A percentile compares a stretch with the other conserved stretches of the same genome.
These are phyloP conservation scores for Staphylotrichum tortipilum DNA, from an alignment of 495 filamentous ascomycete genomes.

Conservation along the genomic window DNA sequence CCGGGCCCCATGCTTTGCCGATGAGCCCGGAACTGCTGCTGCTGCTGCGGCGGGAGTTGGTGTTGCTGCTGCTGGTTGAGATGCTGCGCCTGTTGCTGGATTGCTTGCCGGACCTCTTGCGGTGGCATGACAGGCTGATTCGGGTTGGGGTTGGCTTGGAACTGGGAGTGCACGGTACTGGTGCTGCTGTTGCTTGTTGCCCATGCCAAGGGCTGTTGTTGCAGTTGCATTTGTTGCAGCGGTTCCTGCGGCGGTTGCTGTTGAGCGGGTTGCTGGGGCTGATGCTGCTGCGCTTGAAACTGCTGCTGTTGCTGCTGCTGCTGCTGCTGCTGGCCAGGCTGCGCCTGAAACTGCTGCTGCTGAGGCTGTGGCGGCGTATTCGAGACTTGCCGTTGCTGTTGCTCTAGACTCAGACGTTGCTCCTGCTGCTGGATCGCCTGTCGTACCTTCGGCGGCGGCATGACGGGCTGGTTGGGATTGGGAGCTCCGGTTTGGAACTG, in stretches of 20 bases:
- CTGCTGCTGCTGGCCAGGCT: no score
- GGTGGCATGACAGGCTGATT: not conserved
- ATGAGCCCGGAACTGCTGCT: no score
- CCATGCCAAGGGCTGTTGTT: not conserved
- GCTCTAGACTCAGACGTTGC: not conserved
- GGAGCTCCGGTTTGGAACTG: not conserved
- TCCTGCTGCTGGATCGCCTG: conserved; percentile 4
- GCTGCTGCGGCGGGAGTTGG: no score
- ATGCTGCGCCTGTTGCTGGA: not conserved
- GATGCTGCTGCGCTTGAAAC: no score
- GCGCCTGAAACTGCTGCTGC: not conserved
- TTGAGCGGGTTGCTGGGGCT: not conserved
- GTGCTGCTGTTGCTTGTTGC: not conserved
- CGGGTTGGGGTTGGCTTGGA: not conserved
- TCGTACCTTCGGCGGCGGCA: not conserved
- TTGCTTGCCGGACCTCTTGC: not conserved
- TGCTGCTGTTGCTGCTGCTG: no score
- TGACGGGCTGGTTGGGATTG: not conserved
- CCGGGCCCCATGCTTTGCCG: no score
- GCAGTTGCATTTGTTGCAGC: conserved; percentile 1
- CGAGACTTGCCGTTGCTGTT: not conserved
- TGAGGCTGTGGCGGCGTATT: no score
- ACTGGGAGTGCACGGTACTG: not conserved
- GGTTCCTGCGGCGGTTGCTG: not conserved
- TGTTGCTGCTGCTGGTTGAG: not conserved